Percentiles rank a stretch among this genome's conserved stretches.
Conservation (phyloP, 306 rosid genomes). For the Parietaria judaica region DNA sequence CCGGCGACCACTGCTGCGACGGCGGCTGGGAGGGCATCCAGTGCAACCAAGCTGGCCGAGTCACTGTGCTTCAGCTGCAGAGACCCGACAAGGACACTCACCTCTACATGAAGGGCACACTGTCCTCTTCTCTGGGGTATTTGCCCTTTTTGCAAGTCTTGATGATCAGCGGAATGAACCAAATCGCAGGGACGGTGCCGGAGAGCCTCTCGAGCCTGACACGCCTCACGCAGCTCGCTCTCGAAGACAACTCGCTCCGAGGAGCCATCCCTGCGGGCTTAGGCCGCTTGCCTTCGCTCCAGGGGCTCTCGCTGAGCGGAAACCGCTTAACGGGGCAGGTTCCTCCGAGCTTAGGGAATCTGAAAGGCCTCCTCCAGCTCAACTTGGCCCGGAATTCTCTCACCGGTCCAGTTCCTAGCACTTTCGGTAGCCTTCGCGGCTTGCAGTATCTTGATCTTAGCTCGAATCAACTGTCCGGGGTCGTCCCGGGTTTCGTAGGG, state of each 20-base stretch:
- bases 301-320: conserved; percentile 57
- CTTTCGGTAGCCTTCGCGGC: conserved; percentile 36
- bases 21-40: conserved; percentile 95
- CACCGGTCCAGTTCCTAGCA: conserved; percentile 55
- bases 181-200: conserved; percentile 72
- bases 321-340: conserved; percentile 68
- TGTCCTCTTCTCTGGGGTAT: conserved; percentile 66
- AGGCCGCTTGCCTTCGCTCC: conserved; percentile 60
- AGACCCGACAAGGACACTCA: conserved; percentile 41
- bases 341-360: conserved; percentile 59
- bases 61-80: conserved; percentile 66
- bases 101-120: conserved; percentile 70
- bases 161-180: conserved; percentile 71
- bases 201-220: conserved; percentile 55
- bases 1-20: conserved; percentile 66
- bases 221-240: conserved; percentile 57
- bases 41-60: conserved; percentile 72
- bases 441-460: conserved; percentile 77
- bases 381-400: conserved; percentile 62
- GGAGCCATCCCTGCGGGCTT: conserved; percentile 75
- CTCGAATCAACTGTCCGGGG: conserved; percentile 56
- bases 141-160: conserved; percentile 75
- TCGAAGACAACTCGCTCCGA: conserved; percentile 68
- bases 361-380: conserved; percentile 50
- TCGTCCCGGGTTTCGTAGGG: conserved; percentile 59